These are phyloP conservation scores for Xerophyta viscosa DNA, from an alignment of 106 monocot genomes.

Conservation along the genomic window DNA sequence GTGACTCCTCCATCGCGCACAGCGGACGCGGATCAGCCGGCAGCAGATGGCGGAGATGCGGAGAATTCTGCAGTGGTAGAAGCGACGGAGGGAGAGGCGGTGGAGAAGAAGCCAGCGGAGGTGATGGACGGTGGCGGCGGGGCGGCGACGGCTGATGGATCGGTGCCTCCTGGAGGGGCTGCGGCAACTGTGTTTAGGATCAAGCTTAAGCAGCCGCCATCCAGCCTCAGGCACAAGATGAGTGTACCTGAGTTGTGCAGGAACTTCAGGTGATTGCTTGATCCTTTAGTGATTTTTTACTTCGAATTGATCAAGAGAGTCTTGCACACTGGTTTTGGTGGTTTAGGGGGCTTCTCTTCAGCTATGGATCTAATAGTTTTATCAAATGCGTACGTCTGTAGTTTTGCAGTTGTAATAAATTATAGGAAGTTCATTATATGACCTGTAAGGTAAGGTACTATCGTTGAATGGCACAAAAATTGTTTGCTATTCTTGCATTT, in stretches of 20 bases:
- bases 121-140: neutral
- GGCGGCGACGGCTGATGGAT: neutral
- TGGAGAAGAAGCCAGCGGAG: neutral
- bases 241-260: constrained; percentile 94
- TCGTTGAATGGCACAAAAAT: no score
- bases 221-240: constrained; percentile 83
- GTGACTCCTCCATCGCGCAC: no score
- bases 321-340: no score
- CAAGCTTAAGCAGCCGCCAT: constrained; percentile 77
- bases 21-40: no score
- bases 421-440: no score
- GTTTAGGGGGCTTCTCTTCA: no score
- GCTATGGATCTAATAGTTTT: no score
- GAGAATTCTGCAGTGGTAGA: neutral
- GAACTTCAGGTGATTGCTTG: constrained; percentile 63
- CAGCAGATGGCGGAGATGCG: no score
- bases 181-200: constrained; percentile 86
- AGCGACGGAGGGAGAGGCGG: neutral
- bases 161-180: neutral
- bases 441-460: no score
- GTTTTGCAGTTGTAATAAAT: no score
- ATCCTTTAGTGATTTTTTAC: neutral
- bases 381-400: no score
- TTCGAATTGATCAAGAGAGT: no score
- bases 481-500: neutral